Percentiles rank a stretch among this genome's conserved stretches.
These are phyloP conservation scores for Boletus pseudo-olivaceus DNA, from an alignment of 768 basidiomycete genomes.

Conservation along the genomic window DNA sequence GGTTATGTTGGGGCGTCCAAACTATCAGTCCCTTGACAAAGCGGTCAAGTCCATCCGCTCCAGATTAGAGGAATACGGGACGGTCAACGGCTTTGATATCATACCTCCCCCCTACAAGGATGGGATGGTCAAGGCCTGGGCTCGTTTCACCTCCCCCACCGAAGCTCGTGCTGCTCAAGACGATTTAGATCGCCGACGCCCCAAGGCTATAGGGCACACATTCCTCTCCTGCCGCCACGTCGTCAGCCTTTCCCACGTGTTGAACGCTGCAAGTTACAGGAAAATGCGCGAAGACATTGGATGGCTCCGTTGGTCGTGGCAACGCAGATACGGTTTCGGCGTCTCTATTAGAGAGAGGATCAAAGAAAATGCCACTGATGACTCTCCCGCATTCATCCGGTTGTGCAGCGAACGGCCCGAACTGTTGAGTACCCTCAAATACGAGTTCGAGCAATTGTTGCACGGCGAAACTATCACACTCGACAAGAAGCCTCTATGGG, in stretches of 20 bases:
- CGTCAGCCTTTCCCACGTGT: conserved; percentile 45
- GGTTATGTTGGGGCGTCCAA: conserved; percentile 50
- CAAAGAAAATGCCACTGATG: conserved; percentile 6
- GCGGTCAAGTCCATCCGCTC: conserved; percentile 38
- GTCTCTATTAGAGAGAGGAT: conserved; percentile 29
- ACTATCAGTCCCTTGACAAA: conserved; percentile 35
- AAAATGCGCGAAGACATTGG: conserved; percentile 45
- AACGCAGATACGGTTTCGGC: conserved; percentile 26
- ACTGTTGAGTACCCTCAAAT: conserved; percentile 53
- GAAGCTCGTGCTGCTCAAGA: conserved; percentile 52
- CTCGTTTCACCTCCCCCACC: conserved; percentile 46
- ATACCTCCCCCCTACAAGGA: conserved; percentile 48
- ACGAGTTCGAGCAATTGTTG: conserved; percentile 56
- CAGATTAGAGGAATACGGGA: conserved; percentile 38
- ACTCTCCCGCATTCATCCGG: conserved; percentile 37
- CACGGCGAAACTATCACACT: conserved; percentile 56
- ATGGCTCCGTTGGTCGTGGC: conserved; percentile 39
- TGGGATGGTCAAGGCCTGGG: conserved; percentile 52
- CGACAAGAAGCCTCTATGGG: conserved; percentile 58
- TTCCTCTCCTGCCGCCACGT: conserved; percentile 51
- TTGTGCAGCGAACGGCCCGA: conserved; percentile 49
- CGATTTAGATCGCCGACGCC: conserved; percentile 45
- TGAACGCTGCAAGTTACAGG: conserved; percentile 38
- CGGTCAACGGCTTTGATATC: conserved; percentile 42
- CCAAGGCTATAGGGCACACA: conserved; percentile 43